Conservation (phyloP, 371 early-diverging fungal species). For the Mortierella sp. region DNA sequence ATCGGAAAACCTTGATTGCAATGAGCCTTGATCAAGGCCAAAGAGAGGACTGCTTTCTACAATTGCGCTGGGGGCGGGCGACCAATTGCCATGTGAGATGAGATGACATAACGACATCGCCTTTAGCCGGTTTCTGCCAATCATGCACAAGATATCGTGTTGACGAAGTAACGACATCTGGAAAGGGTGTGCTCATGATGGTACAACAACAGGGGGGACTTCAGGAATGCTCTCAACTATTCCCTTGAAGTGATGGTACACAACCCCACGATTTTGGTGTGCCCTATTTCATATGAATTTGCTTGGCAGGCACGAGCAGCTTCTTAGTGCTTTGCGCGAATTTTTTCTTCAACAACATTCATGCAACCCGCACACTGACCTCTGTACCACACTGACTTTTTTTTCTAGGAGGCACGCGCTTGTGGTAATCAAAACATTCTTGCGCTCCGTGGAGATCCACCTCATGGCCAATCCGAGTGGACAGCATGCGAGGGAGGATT, state of each 20-base stretch:
- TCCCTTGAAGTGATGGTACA: not conserved
- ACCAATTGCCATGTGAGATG: conserved; percentile 34
- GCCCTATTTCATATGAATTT: conserved; percentile 19
- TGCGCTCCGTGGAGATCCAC: conserved; percentile 95
- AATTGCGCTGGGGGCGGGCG: conserved; percentile 10
- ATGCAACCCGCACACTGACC: too few species aligned
- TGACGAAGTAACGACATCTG: conserved; percentile 4
- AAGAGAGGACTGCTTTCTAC: too few species aligned
- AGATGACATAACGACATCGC: conserved; percentile 29
- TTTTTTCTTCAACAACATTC: not conserved
- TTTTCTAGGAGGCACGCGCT: conserved; percentile 80
- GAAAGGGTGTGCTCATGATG: too few species aligned
- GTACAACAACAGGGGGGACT: too few species aligned
- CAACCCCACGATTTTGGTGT: conserved; percentile 28
- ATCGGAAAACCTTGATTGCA: conserved; percentile 17
- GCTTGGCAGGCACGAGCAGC: too few species aligned
- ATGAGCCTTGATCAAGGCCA: not conserved
- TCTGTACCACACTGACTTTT: too few species aligned
- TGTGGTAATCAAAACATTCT: conserved; percentile 96
- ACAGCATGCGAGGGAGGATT: conserved; percentile 85
- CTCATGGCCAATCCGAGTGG: conserved; percentile 86
- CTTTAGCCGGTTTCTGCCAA: too few species aligned
- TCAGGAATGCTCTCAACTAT: conserved; percentile 11
- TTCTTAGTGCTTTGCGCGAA: too few species aligned
- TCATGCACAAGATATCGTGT: too few species aligned